phyloP scores from a whole-genome alignment of 441 rosid genomes.

The Gossypium laxum region DNA sequence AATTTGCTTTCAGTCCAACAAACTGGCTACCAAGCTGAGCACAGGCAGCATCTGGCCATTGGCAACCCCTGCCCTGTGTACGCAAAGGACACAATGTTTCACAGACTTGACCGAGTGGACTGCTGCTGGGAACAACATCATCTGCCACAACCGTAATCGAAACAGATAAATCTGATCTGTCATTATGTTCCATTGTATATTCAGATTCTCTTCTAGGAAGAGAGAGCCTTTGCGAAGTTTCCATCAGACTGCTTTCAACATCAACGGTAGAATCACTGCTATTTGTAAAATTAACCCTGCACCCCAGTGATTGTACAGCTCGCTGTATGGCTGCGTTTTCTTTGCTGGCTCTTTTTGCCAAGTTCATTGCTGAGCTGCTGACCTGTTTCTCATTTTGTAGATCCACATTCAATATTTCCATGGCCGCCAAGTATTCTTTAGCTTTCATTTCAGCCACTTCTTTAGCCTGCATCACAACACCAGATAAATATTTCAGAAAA shows the following conservation, averaged over 20 bases:
- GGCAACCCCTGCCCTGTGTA: constrained; percentile 63
- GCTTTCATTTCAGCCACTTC: constrained; percentile 70
- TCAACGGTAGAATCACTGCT: constrained; percentile 50
- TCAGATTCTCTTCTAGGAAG: constrained; percentile 29
- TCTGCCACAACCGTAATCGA: constrained; percentile 56
- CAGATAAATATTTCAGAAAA: background rate
- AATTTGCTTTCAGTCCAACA: constrained; percentile 74
- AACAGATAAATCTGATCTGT: constrained; percentile 63
- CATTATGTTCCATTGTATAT: constrained; percentile 25
- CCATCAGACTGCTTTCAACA: constrained; percentile 35
- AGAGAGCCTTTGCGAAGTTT: constrained; percentile 24
- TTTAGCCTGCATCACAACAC: constrained; percentile 45
- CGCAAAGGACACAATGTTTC: constrained; percentile 71
- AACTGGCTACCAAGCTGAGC: constrained; percentile 77
- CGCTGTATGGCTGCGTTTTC: constrained; percentile 65
- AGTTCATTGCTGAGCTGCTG: constrained; percentile 50
- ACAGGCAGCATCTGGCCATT: constrained; percentile 89
- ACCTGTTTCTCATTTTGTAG: constrained; percentile 58
- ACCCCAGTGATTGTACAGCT: constrained; percentile 76
- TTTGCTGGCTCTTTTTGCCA: constrained; percentile 62
- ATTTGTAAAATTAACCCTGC: constrained; percentile 64
- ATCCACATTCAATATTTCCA: constrained; percentile 61
- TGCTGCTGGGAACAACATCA: constrained; percentile 32
- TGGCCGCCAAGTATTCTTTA: constrained; percentile 36
- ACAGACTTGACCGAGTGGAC: constrained; percentile 39